phyloP scores from a whole-genome alignment of 352 stramenopile species.

The Pythium utonaiense region DNA sequence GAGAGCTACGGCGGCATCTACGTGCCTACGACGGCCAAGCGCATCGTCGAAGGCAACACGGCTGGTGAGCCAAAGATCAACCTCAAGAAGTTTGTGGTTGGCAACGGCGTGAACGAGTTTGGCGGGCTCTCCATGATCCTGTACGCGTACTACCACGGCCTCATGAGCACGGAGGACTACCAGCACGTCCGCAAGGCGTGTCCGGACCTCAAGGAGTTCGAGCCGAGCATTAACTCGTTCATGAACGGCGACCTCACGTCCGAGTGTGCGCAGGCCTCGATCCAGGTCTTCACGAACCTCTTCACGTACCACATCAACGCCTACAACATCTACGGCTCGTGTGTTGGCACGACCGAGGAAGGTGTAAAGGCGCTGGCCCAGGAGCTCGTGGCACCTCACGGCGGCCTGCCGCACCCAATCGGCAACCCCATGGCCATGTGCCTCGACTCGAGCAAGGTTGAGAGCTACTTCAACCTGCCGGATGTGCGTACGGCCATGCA shows the following conservation, averaged over 20 bases:
- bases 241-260: slow-evolving; percentile 16
- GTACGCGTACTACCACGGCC: slow-evolving; percentile 78
- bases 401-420: slow-evolving; percentile 46
- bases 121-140: slow-evolving; percentile 52
- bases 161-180: slow-evolving; percentile 73
- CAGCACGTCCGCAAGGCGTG: slow-evolving; percentile 43
- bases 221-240: slow-evolving; percentile 24
- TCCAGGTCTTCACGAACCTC: slow-evolving; percentile 33
- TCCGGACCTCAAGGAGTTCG: slow-evolving; percentile 42
- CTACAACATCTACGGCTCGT: slow-evolving; percentile 68
- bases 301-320: slow-evolving; percentile 51
- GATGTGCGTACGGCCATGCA: slow-evolving; percentile 78
- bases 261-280: slow-evolving; percentile 26
- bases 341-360: slow-evolving; percentile 41
- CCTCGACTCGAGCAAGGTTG: slow-evolving; percentile 43
- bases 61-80: slow-evolving; percentile 39
- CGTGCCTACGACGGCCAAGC: slow-evolving; percentile 52
- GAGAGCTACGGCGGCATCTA: slow-evolving; percentile 84
- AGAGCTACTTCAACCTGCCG: slow-evolving; percentile 70
- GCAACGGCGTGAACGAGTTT: slow-evolving; percentile 68
- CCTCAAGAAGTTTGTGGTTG: slow-evolving; percentile 88
- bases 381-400: slow-evolving; percentile 40
- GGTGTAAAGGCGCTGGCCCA: slow-evolving; percentile 41
- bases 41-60: slow-evolving; percentile 51
- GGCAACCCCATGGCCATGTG: slow-evolving; percentile 76